Evolutionary conservation across 768 basidiomycete genomes (phyloP), one percentile per base, ranked within the genome.

Genomic region (Suillus plorans): DNA sequence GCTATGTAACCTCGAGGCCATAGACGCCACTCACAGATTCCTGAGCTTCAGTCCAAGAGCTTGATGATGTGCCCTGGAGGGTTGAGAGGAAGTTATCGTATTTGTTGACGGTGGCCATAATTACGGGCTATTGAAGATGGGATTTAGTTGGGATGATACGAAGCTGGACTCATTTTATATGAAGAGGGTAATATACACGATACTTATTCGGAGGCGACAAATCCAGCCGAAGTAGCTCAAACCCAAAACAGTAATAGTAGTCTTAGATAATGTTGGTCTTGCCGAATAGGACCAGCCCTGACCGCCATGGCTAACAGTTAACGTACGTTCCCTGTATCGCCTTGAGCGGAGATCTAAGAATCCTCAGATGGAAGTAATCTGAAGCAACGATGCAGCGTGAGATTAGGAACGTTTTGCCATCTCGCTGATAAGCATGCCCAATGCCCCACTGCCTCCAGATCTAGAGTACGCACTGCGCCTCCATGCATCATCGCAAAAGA

Each of bases 21-120:
- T 12, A 20, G 16, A 5, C 25, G 56, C 42, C 8, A 65, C 76
- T n/a, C 22, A 76, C 75, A 60, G 61, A 61, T 63, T 76, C 76
- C 25, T 76, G 66, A 31, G 66, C 64, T 39, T 56, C 57, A 28
- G 71, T 59, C 70, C 70, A 64, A 9, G 36, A 62, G 50, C 62
- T 53, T 12, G 72, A 66, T 2, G 79, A 73, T 20, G 75, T 67
- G 45, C 69, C 69, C 57, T 73, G 76, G 22, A 77, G 76, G 45
- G 66, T 70, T 28, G 70, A 71, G 34, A 77, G 79, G 60, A 82
- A 73, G 64, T 80, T 78, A 61, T 84, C 79, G 74, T 84, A 81
- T 71, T 78, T 66, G 28, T 59, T n/a, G 20, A 60, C 25, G n/a
- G 60, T 42, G 7, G 41, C 58, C 58, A 59, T 59, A 53, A 28